Evolutionary conservation across 768 basidiomycete species (phyloP).

Genomic region (Psilocybe azurescens): DNA sequence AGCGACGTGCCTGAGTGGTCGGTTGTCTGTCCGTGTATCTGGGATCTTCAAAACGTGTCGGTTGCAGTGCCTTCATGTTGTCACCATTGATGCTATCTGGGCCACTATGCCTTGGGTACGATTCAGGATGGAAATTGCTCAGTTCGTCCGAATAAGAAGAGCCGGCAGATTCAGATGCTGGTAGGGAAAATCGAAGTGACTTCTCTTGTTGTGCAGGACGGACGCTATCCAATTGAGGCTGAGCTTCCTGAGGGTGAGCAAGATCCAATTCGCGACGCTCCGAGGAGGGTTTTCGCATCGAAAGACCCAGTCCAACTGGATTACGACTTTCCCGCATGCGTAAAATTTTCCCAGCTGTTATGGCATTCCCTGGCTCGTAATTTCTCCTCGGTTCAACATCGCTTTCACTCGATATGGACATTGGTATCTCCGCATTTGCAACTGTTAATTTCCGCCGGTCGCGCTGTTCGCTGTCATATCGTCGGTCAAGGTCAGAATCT

Average conservation of each 20-base stretch:
- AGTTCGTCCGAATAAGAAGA: conserved; percentile 30
- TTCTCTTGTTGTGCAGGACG: conserved; percentile 19
- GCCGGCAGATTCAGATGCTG: conserved; percentile 30
- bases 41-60: background rate
- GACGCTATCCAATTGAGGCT: background rate
- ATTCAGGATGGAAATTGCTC: conserved; percentile 1
- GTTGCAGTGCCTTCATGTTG: background rate
- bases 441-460: conserved; percentile 49
- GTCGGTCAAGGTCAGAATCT: conserved; percentile 51
- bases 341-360: background rate
- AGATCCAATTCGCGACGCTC: background rate
- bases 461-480: conserved; percentile 41
- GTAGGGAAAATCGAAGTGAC: conserved; percentile 32
- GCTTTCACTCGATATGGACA: conserved; percentile 46
- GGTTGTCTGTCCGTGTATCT: background rate
- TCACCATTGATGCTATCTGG: background rate
- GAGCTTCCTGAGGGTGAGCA: background rate
- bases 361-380: background rate
- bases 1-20: conserved; percentile 7
- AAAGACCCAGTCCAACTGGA: conserved; percentile 31
- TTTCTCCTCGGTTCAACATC: conserved; percentile 31
- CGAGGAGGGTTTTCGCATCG: conserved; percentile 16
- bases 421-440: conserved; percentile 47
- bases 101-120: conserved; percentile 5
- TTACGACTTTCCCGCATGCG: background rate